Base-by-base conservation (phyloP, 306 rosid genomes). In the Castanopsis chinensis region DNA sequence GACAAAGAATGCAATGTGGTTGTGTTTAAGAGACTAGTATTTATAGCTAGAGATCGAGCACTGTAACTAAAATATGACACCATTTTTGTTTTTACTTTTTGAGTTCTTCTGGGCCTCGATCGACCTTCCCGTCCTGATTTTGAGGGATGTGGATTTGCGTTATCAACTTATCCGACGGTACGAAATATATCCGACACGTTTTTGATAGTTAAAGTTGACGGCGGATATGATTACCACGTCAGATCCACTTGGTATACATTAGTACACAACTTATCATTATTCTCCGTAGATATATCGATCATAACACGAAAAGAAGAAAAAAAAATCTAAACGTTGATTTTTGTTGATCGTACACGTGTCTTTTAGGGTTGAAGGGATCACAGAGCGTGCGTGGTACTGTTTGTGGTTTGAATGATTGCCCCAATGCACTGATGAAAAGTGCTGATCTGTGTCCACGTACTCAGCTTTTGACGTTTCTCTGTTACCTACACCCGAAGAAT, bases 1-100 rank as follows among this genome's bases (percentile, higher is more conserved):
- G 74, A 30, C 37, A 61, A 78, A 9, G 82, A 81, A 33, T 76
- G 49, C 13, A 81, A 72, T 60, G 82, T 52, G 72, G 64, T 37
- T 1, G 49, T 61, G 37, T 14, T 84, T 53, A 69, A 4, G 68
- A 35, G 55, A 15, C 59, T 52, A 52, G 88, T 90, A 90, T 94
- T 94, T 92, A 94, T 94, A 92, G 83, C 78, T 12, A 72, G 54
- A 74, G 83, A 19, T 0, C 77, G 37, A 63, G 60, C 37, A 74
- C 69, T 58, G 73, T 10, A 71, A 45, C 71, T 61, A 76, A 60
- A 78, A 78, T 49, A 83, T 27, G 85, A 87, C 82, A 55, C 88
- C 99, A 94, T 92, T 73, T 86, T 76, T 91, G 73, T 69, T 59
- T 30, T 30, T 10, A 61, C 60, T 30, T 32, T 15, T 0, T 32